Evolutionary conservation across 2,329 filamentous ascomycete species (phyloP), one percentile per base, ranked within the genome.

Genomic region (Aspergillus nomiae): DNA sequence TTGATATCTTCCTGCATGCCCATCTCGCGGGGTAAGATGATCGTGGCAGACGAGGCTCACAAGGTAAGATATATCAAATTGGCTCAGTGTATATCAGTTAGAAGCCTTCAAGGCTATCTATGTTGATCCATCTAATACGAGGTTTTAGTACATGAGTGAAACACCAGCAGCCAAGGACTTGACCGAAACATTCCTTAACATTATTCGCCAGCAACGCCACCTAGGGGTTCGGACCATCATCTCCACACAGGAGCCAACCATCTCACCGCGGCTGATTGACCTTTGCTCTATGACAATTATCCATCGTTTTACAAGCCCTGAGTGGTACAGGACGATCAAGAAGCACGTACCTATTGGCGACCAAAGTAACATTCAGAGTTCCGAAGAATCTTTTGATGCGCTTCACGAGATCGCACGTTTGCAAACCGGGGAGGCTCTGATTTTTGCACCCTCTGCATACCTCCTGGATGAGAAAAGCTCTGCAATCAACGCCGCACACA

Each of bases 1-100:
- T 94, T 1, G 83, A 83, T 2, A 77, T 91, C 0, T 92, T 92
- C 70, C 75, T 92, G 0, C 85, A 89, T 62, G 81, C 86, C 54
- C 75, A 82, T 0, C 0, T 74, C 73, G 0, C 70, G 82, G 0
- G 87, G 89, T 0, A 83, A 87, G 5, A 80, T 93, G 43, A 77
- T 94, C 16, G 90, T 89, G 0, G 79, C 94, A 0, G 91, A 94
- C 65, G 90, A 94, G 72, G 91, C 91, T 0, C 91, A 95, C 72
- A 93, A 93, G 69, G 84, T 86, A 74, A 11, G 28, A 24, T 30
- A 28, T n/a, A 26, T 16, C 11, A 1, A 9, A 10, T 21, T 26
- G 11, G 34, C 45, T 28, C 9, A 26, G n/a, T 46, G 0, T 7
- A 3, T 19, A n/a, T n/a, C 8, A 19, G 3, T 41, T 1, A 4